Percentiles rank a stretch among this genome's conserved stretches.
phyloP scores from a whole-genome alignment of 805 yeast genomes.

The Yarrowia keelungensis region DNA sequence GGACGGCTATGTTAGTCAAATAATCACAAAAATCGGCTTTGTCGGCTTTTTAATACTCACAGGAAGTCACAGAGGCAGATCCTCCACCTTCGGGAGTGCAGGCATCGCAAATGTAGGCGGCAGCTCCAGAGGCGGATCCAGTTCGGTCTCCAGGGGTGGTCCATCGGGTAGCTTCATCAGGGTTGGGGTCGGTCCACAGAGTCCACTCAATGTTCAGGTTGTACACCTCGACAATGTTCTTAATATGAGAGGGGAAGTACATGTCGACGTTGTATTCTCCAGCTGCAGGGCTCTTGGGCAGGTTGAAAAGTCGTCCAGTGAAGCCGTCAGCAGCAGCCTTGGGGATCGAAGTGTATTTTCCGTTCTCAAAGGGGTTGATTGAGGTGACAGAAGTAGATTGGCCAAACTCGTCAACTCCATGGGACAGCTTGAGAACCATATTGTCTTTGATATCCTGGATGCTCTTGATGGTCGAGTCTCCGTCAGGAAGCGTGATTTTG shows the following conservation, averaged over 20 bases:
- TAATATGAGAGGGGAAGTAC: not conserved
- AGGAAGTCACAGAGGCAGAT: not conserved
- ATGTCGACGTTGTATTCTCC: not conserved
- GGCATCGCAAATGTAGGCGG: not conserved
- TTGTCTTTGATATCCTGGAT: not conserved
- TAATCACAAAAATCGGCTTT: too few species aligned
- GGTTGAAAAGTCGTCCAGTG: constrained; percentile 15
- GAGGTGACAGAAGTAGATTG: not conserved
- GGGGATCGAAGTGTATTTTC: not conserved
- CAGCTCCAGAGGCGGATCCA: not conserved
- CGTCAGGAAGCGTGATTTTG: not conserved
- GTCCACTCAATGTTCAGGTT: not conserved
- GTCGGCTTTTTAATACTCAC: not conserved
- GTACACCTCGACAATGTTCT: not conserved
- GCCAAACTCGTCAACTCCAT: not conserved
- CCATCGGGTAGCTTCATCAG: constrained; percentile 2
- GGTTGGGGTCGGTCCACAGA: not conserved
- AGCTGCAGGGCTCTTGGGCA: not conserved
- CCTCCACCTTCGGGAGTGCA: constrained; percentile 8
- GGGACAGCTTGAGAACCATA: not conserved
- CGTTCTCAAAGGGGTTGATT: not conserved
- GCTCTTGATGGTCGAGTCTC: not conserved
- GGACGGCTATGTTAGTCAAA: constrained; percentile 10
- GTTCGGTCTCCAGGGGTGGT: not conserved
- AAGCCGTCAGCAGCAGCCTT: not conserved